Conservation (phyloP, 2,329 filamentous ascomycete genomes). For the Fusarium secorum region DNA sequence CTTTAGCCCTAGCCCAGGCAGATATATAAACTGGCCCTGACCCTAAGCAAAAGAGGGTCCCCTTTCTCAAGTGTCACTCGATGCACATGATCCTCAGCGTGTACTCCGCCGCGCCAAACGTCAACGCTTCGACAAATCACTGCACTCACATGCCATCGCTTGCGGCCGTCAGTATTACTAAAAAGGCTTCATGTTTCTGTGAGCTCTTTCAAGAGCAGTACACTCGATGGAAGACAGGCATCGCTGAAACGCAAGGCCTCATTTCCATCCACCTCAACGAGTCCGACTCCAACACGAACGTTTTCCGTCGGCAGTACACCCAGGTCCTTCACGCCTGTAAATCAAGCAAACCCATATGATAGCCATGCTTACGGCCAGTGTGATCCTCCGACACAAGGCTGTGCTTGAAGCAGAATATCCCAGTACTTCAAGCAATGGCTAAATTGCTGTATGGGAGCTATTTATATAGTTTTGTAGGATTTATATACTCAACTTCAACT, state of each 20-base stretch:
- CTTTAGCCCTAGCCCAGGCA: neutral
- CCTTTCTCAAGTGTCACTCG: no score
- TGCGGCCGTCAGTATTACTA: no score
- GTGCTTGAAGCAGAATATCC: neutral
- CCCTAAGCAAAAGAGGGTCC: neutral
- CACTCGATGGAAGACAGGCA: neutral
- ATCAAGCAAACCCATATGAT: neutral
- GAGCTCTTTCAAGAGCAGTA: neutral
- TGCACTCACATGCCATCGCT: neutral
- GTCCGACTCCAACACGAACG: neutral
- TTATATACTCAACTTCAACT: neutral
- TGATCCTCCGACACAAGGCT: neutral
- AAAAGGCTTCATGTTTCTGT: neutral
- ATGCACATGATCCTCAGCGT: neutral
- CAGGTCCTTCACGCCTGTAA: neutral
- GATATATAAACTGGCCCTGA: neutral
- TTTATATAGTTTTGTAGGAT: neutral
- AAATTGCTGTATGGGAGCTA: rapidly evolving
- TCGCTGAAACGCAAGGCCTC: neutral
- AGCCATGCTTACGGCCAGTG: neutral
- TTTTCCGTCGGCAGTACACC: neutral
- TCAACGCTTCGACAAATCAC: neutral
- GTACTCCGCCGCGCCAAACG: neutral
- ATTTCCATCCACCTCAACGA: neutral
- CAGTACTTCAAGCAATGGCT: neutral